Evolutionary conservation across 371 early-diverging fungal species (phyloP).

Genomic region (Actinomortierella wolfii): DNA sequence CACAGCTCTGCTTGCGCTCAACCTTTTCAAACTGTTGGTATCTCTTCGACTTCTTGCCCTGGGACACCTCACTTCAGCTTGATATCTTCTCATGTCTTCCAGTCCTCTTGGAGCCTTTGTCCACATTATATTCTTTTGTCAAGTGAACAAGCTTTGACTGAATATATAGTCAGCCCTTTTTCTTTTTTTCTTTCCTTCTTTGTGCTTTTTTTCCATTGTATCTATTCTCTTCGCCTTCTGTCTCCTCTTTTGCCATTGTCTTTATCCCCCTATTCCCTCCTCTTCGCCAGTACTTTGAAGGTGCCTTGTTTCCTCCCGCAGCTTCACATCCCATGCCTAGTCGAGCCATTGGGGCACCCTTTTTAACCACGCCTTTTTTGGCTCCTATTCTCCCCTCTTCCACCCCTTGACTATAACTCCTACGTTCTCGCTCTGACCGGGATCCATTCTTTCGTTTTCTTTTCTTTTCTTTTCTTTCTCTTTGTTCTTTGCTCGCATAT

Average conservation of each 20-base stretch:
- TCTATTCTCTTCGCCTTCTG: not conserved
- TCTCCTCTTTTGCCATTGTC: not conserved
- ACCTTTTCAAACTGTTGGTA: no score
- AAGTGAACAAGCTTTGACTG: no score
- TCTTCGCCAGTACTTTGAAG: no score
- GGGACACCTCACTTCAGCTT: no score
- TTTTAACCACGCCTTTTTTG: not conserved
- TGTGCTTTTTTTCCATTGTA: not conserved
- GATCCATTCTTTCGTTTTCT: not conserved
- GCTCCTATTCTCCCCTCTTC: not conserved
- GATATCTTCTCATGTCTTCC: no score
- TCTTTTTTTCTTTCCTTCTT: not conserved
- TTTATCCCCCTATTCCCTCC: slow-evolving; percentile 1
- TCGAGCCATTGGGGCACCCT: no score
- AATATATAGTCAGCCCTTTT: not conserved
- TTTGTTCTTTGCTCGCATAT: not conserved
- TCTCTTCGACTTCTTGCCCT: no score
- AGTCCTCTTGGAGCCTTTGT: not conserved
- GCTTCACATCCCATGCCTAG: not conserved
- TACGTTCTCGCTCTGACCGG: not conserved
- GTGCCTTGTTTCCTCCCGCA: no score
- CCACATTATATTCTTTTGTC: not conserved
- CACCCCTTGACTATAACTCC: not conserved
- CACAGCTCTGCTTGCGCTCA: no score
- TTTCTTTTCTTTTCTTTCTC: not conserved